phyloP scores from a whole-genome alignment of 1,284 basidiomycete genomes.

The Cutaneotrichosporon mucoides region DNA sequence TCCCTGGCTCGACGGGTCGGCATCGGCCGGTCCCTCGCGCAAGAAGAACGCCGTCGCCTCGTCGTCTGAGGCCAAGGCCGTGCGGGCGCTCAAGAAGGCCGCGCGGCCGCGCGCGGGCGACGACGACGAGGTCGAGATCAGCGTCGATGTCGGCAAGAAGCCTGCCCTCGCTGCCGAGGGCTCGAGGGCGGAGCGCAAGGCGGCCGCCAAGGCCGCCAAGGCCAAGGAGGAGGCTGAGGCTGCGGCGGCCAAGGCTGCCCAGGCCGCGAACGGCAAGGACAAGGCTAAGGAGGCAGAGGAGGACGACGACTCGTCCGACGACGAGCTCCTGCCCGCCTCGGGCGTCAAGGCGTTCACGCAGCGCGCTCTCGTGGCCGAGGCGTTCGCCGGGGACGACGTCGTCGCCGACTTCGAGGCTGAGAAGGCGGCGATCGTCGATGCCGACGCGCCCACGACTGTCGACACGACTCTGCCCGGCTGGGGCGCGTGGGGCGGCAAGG shows the following conservation, averaged over 20 bases:
- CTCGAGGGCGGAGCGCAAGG: not conserved
- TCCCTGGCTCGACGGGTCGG: constrained; percentile 63
- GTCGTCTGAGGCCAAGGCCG: constrained; percentile 59
- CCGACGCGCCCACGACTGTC: constrained; percentile 76
- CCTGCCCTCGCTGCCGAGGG: not conserved
- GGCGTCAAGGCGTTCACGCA: constrained; percentile 50
- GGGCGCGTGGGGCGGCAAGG: constrained; percentile 89
- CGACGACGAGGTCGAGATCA: constrained; percentile 79
- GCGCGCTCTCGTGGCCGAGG: constrained; percentile 82
- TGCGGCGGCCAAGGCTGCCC: too few relatives aligned
- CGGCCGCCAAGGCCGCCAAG: not conserved
- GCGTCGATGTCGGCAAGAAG: constrained; percentile 49
- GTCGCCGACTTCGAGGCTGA: constrained; percentile 74
- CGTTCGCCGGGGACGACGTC: constrained; percentile 95
- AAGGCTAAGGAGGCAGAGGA: too few relatives aligned
- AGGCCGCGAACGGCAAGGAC: too few relatives aligned
- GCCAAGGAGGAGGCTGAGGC: too few relatives aligned
- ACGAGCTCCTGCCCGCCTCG: constrained; percentile 37
- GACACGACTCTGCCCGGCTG: constrained; percentile 93
- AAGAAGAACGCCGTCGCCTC: constrained; percentile 69
- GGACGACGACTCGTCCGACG: constrained; percentile 49
- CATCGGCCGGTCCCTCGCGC: constrained; percentile 53
- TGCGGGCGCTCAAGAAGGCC: constrained; percentile 65
- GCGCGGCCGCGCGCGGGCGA: constrained; percentile 53
- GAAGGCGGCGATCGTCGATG: constrained; percentile 71